These are phyloP conservation scores for Cymodocea nodosa DNA, from an alignment of 116 monocot genomes.

Conservation along the genomic window DNA sequence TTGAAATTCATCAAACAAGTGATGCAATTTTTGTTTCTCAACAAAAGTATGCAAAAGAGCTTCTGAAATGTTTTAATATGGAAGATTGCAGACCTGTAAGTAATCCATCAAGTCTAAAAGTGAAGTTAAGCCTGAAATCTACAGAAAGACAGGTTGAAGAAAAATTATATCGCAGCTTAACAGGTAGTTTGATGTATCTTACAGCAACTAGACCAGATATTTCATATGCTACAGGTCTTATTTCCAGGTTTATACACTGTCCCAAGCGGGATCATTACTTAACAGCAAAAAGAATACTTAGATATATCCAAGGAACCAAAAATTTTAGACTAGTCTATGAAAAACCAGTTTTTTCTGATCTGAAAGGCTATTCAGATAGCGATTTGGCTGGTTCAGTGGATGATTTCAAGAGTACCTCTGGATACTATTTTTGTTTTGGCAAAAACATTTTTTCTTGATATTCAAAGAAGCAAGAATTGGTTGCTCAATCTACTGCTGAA, in stretches of 20 bases:
- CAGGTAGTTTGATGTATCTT: no score
- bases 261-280: no score
- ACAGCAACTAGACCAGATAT: no score
- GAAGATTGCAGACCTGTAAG: not conserved
- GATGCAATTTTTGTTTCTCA: not conserved
- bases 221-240: no score
- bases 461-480: constrained; percentile 4
- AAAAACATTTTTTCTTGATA: not conserved
- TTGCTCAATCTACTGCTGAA: not conserved
- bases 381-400: constrained; percentile 5
- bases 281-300: not conserved
- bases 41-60: not conserved
- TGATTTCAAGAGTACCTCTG: constrained; percentile 2
- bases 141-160: no score
- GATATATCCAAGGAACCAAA: not conserved
- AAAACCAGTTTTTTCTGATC: no score
- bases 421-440: not conserved
- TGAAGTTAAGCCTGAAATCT: no score
- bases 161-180: no score
- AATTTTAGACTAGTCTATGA: no score
- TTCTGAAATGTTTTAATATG: not conserved
- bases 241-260: no score
- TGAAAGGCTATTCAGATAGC: constrained; percentile 8
- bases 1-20: not conserved
- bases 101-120: not conserved